Evolutionary conservation across 768 basidiomycete species (phyloP), one percentile per base, ranked within the genome.

Genomic region (Cytidiella melzeri): DNA sequence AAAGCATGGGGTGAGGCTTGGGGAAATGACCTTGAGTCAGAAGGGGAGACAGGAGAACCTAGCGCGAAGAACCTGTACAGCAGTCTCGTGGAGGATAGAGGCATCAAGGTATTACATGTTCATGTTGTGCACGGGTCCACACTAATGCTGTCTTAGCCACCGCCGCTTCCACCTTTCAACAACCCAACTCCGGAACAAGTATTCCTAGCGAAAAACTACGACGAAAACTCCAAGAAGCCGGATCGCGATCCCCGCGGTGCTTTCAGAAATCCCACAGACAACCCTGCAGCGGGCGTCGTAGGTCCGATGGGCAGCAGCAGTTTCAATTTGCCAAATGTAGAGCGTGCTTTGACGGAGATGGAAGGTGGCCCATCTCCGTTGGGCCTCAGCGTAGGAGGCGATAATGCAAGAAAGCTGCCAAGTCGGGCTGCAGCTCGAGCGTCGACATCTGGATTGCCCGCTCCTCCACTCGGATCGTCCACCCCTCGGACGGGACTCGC

Each of bases 231-330:
- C 36, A 91, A 90, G 67, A 94, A 93, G 58, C 77, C 88, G 0
- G 89, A 92, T 57, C 79, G 88, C 47, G 93, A 97, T 69, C 92
- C 92, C 19, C 84, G 92, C 27, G 83, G 83, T 13, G 81, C 86
- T 2, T 96, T 96, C 78, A 77, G 87, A 48, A 87, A 87, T 50
- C 84, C 84, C 1, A 69, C 77, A 39, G 87, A 88, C 48, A 68
- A 75, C 0, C 68, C 75, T 3, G 64, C 76, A 3, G 78, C 84
- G 1, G 92, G 94, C 23, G 81, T 96, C 41, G 95, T 99, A 10
- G 95, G 95, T 1, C 95, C 95, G 0, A 79, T 99, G 68, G 88
- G 87, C 47, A 87, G 84, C 63, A 87, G 84, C 57, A 88, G 84
- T 51, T 85, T 94, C 69, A 87, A 69, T 60, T 70, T 97, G 43